Evolutionary conservation across 2,329 filamentous ascomycete genomes (phyloP).

Genomic region (Fusarium miscanthi): DNA sequence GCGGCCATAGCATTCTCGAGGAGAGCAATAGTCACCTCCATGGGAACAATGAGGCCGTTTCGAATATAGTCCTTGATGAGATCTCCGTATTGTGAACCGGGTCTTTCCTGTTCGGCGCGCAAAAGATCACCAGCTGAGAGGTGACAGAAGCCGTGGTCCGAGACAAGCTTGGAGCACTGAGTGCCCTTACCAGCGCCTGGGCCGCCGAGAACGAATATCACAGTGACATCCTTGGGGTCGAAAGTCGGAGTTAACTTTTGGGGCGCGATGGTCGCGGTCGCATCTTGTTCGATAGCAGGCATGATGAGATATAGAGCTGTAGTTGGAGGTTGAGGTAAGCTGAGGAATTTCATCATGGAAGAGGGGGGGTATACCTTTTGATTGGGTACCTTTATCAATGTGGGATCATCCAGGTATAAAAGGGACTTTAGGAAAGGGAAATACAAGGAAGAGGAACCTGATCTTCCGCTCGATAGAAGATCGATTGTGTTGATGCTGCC

Average conservation of each 20-base stretch:
- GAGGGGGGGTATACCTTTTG: conserved; percentile 22
- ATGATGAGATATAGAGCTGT: conserved; percentile 20
- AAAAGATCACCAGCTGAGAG: conserved; percentile 93
- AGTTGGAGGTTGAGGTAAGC: not conserved
- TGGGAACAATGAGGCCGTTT: conserved; percentile 96
- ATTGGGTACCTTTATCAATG: conserved; percentile 6
- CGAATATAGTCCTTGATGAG: conserved; percentile 95
- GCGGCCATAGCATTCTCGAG: conserved; percentile 93
- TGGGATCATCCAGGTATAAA: conserved; percentile 5
- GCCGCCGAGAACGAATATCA: conserved; percentile 95
- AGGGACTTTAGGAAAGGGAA: not conserved
- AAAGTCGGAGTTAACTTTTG: conserved; percentile 74
- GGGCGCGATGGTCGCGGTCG: conserved; percentile 51
- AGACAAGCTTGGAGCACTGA: conserved; percentile 89
- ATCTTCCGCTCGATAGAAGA: not conserved
- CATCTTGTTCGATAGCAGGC: conserved; percentile 28
- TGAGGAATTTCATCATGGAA: conserved; percentile 16
- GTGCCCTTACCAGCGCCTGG: conserved; percentile 97
- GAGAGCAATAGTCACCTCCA: conserved; percentile 95
- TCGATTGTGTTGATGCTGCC: conserved; percentile 14
- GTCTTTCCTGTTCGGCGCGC: conserved; percentile 90
- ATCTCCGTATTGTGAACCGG: conserved; percentile 87
- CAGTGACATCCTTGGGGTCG: conserved; percentile 81
- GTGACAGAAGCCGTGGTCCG: conserved; percentile 90
- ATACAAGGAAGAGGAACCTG: conserved; percentile 6